A percentile compares a stretch with the other conserved stretches of the same genome.
phyloP scores from a whole-genome alignment of 1,284 basidiomycete genomes.

The Trichosporon sp. region DNA sequence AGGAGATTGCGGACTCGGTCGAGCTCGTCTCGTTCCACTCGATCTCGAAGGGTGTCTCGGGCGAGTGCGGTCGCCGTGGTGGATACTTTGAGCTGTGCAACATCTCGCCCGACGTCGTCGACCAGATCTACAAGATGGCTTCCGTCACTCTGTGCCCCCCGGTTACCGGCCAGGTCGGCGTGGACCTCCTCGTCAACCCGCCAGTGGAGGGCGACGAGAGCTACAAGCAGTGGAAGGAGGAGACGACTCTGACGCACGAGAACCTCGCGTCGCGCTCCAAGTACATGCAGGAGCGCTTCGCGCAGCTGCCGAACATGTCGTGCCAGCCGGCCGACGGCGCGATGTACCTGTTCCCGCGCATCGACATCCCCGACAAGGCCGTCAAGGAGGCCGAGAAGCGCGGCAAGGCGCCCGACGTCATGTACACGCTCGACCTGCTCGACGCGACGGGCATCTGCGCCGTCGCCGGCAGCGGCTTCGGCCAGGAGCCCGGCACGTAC shows the following conservation, averaged over 20 bases:
- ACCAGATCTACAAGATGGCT: slow-evolving; percentile 91
- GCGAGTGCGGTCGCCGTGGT: slow-evolving; percentile 88
- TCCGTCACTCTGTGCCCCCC: slow-evolving; percentile 84
- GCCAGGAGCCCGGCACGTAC: slow-evolving; percentile 78
- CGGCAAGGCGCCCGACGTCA: slow-evolving; percentile 77
- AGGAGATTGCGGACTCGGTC: slow-evolving; percentile 52
- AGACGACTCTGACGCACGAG: slow-evolving; percentile 72
- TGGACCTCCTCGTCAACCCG: slow-evolving; percentile 84
- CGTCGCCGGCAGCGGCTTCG: slow-evolving; percentile 86
- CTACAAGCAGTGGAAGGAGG: slow-evolving; percentile 71
- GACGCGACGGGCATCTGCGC: slow-evolving; percentile 88
- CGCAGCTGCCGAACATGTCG: slow-evolving; percentile 69
- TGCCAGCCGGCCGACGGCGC: slow-evolving; percentile 83
- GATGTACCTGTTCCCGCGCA: slow-evolving; percentile 76
- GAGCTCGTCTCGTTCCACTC: slow-evolving; percentile 91
- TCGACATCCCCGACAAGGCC: slow-evolving; percentile 67
- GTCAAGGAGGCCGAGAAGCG: slow-evolving; percentile 64
- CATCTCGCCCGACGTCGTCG: slow-evolving; percentile 67
- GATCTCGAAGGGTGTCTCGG: slow-evolving; percentile 88
- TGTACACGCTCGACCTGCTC: slow-evolving; percentile 76
- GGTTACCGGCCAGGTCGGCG: slow-evolving; percentile 71
- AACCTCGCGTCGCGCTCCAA: slow-evolving; percentile 67
- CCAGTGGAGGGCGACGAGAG: slow-evolving; percentile 69
- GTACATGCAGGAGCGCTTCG: slow-evolving; percentile 70
- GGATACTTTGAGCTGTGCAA: slow-evolving; percentile 91